A percentile compares a stretch with the other conserved stretches of the same genome.
These are phyloP conservation scores for Nevesoporus exiguus DNA, from an alignment of 768 basidiomycete genomes.

Conservation along the genomic window DNA sequence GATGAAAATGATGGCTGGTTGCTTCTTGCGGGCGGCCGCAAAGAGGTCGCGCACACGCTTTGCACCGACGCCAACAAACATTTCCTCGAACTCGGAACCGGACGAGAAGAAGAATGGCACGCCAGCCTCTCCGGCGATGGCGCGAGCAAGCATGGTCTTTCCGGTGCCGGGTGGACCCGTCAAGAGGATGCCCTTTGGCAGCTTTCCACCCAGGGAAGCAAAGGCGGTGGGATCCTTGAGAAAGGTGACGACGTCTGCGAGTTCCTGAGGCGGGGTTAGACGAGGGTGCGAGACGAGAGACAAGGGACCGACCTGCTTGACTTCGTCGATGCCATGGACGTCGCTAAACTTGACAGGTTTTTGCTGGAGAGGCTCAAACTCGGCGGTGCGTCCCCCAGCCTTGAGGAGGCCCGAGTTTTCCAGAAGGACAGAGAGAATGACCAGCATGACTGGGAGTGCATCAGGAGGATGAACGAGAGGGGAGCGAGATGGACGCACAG, in stretches of 20 bases:
- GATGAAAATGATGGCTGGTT: conserved; percentile 98
- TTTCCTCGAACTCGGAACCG: conserved; percentile 96
- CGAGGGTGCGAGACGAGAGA: not conserved
- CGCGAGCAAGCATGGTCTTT: conserved; percentile 79
- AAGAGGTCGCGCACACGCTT: conserved; percentile 96
- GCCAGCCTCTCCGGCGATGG: conserved; percentile 95
- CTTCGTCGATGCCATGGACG: conserved; percentile 97
- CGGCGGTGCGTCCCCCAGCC: conserved; percentile 72
- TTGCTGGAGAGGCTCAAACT: conserved; percentile 80
- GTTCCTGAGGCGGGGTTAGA: conserved; percentile 52
- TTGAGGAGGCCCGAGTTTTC: conserved; percentile 94
- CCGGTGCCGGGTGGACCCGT: conserved; percentile 95
- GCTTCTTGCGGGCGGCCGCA: conserved; percentile 87
- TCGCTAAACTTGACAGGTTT: conserved; percentile 89
- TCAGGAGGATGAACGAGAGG: conserved; percentile 3
- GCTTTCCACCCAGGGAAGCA: conserved; percentile 85
- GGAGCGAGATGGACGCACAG: conserved; percentile 44
- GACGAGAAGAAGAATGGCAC: conserved; percentile 98
- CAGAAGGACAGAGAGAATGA: conserved; percentile 82
- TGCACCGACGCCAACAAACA: conserved; percentile 95
- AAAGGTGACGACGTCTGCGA: conserved; percentile 93
- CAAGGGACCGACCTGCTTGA: conserved; percentile 71
- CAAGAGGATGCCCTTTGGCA: conserved; percentile 90
- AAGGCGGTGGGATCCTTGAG: conserved; percentile 91
- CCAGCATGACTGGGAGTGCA: conserved; percentile 60